Base-by-base conservation (phyloP, 169 alveolate genomes). In the Plasmodium relictum region DNA sequence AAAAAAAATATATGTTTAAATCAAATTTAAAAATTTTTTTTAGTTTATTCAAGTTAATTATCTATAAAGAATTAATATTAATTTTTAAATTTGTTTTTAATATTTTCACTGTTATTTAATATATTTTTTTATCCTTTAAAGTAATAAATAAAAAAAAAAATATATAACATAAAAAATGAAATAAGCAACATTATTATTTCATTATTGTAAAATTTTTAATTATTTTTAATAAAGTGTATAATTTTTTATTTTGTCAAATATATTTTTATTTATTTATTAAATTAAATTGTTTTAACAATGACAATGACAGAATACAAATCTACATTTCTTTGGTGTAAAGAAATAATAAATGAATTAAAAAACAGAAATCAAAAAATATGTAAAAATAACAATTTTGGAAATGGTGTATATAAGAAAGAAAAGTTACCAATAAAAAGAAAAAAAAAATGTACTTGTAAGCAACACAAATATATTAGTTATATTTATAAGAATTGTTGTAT, bases 401-500 rank as follows among this genome's bases (percentile, higher is more conserved):
- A 18, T 26, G 70, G 59, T 52, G 31, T 20, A 62, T 41, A 58
- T 52, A 10, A 83, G 41, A 61, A 6, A 61, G 66, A 83, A 16
- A 22, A 37, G 20, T 41, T 41, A 10, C 1, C 39, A 10, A 68
- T 24, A 68, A 70, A 62, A 26, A 24, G 52, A 20, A 68, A 71
- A 16, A 69, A 6, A 54, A 45, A 45, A 39, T 31, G 41, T 4
- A 83, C 14, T 9, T 50, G n/a, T 10, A 14, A 14, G 22, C 50
- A 83, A 20, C 45, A 48, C 56, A 70, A 37, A 9, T 70, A 61
- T 83, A 68, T 83, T 18, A 69, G 41, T 14, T 61, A 83, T 41
- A 58, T 83, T 68, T 68, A 83, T 48, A 83, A 66, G 24, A 66
- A 83, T 41, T 83, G 91, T 26, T n/a, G 56, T 10, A 18, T 70